Evolutionary conservation across 768 basidiomycete genomes (phyloP), one percentile per base, ranked within the genome.

Genomic region (Rhizopogon vulgaris): DNA sequence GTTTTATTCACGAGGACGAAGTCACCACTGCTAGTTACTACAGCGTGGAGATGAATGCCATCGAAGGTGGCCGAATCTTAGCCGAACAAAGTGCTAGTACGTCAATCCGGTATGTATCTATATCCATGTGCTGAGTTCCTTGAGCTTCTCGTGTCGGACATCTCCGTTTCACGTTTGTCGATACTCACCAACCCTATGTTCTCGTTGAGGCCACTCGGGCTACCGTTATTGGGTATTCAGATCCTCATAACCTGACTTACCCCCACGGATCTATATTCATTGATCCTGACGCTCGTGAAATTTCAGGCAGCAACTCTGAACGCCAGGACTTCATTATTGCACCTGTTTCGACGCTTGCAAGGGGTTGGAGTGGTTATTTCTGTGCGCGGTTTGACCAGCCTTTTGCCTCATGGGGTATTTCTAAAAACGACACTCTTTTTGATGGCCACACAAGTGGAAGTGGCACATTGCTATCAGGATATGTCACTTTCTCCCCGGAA

Each of bases 91-190:
- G 76, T 60, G 79, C 83, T 30, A 82, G 85, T 87, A 53, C 38
- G 82, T 72, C 4, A 22, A 12, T 9, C 38, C 6, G 17, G 48
- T 28, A 22, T 18, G 30, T 43, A 7, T 15, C 25, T 24, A 36
- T 18, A 25, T 58, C 30, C 38, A 6, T 25, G 5, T 43, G 28
- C 1, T 43, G 50, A 36, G 36, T 30, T 37, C 27, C 15, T 37
- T 38, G 37, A 89, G 87, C 86, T 6, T 89, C 88, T 6, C 78
- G 85, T 7, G 85, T 86, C 3, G 87, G 84, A 0, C 85, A 90
- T 63, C 71, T 90, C 1, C 77, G 83, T 3, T 87, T 88, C 65
- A 83, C 81, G 0, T 90, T 87, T 68, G 63, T 65, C 7, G 57
- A 60, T n/a, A 69, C 71, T 6, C 46, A 57, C 5, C 10, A 60